Evolutionary conservation across 257 asterid species (phyloP), one percentile per base, ranked within the genome.

Genomic region (Solanum chiquidenum): DNA sequence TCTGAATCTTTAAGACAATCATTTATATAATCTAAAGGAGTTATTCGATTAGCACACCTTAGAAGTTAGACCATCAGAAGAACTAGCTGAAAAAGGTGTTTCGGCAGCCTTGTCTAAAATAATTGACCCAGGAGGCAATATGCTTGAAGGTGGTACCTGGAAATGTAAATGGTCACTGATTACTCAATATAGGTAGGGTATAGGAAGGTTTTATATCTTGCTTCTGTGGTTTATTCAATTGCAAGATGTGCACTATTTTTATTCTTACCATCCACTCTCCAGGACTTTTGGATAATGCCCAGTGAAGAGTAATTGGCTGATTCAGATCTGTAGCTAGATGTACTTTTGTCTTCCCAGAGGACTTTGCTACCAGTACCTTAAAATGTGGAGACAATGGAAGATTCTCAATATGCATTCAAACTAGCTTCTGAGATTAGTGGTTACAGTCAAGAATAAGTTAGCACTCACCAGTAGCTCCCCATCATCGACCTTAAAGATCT

Each of bases 241-340:
- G 68, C 49, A 91, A 74, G 84, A 90, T 69, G 62, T 87, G 86
- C 66, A 88, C 12, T 9, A 27, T 62, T 71, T 25, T 40, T 76
- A 25, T 73, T 91, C 94, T 71, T 92, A 97, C 99, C 89, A 89
- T 66, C 99, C 99, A 97, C 90, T 96, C 98, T 87, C 99, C 98
- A 86, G 92, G 96, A 68, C 69, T 94, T 89, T 85, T 92, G 90
- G 99, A 95, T 89, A 97, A 90, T 87, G 98, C 99, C 99, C 99
- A 97, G 93, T 97, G 99, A 86, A 97, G 96, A 90, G 91, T 93
- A 89, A 90, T 90, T 73, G 98, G 96, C 85, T 94, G 95, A 64
- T 93, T 92, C 88, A 93, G 91, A 91, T 96, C 96, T 66, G 99
- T 96, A 62, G 97, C 98, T 86, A 97, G 92, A 92, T 90, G 91